A percentile compares a stretch with the other conserved stretches of the same genome.
Conservation (phyloP, 139 green algal species). For the Chlamydomonas sphaeroides region DNA sequence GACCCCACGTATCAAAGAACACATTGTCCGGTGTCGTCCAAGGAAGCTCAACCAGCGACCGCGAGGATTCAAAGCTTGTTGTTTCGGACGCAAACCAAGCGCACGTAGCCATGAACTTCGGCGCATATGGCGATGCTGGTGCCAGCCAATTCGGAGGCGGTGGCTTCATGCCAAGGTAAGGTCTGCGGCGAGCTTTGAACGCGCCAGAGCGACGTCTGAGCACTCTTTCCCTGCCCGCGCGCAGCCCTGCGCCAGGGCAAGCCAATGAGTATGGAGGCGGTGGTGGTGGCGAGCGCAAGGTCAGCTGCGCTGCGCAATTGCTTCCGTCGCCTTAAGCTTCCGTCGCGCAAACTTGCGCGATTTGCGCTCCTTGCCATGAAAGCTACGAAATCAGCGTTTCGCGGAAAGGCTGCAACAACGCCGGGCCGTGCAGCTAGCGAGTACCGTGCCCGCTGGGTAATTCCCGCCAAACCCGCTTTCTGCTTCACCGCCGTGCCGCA, state of each 20-base stretch:
- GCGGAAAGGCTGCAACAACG: background rate
- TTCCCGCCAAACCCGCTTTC: too few relatives aligned
- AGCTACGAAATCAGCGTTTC: background rate
- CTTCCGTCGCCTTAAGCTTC: too few relatives aligned
- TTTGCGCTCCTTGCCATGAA: too few relatives aligned
- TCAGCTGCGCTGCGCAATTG: background rate
- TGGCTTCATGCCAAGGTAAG: conserved; percentile 36
- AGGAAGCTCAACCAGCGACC: too few relatives aligned
- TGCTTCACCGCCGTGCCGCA: background rate
- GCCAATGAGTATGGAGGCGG: conserved; percentile 13
- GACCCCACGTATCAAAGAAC: too few relatives aligned
- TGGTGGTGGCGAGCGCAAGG: conserved; percentile 15
- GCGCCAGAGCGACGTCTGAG: too few relatives aligned
- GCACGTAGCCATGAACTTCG: conserved; percentile 36
- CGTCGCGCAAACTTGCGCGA: too few relatives aligned
- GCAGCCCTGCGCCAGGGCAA: conserved; percentile 17
- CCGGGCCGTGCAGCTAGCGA: too few relatives aligned
- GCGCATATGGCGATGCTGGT: conserved; percentile 14
- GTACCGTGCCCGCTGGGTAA: background rate
- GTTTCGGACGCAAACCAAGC: too few relatives aligned
- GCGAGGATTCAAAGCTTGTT: too few relatives aligned
- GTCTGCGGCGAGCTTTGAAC: background rate
- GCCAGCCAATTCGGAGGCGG: conserved; percentile 38
- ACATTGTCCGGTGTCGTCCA: too few relatives aligned
- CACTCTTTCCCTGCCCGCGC: too few relatives aligned